Evolutionary conservation across 2,329 filamentous ascomycete species (phyloP), one percentile per base, ranked within the genome.

Genomic region (Fusarium longipes): DNA sequence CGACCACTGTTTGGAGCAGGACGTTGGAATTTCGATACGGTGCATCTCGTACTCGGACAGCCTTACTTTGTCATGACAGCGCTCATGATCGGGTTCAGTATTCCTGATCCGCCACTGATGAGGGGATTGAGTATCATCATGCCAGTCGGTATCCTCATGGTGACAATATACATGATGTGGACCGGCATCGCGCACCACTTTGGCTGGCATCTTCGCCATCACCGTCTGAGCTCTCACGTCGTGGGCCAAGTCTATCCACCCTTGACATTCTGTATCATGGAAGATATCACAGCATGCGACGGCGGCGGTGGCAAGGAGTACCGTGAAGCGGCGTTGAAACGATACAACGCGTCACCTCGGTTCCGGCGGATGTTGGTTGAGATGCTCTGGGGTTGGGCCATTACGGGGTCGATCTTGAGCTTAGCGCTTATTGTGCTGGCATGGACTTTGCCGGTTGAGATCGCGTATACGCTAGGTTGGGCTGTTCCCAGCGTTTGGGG

Each of bases 11-110:
- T 63, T 4, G 39, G 35, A 1, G 57, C 57, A 1, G 64, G 64
- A 3, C 63, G 64, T 3, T 67, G 64, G 64, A 50, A 15, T 2
- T 67, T 67, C 14, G 64, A 67, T 20, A 67, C 63, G 3, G 64
- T 67, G 18, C 64, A 67, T 29, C 39, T 67, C 0, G 63, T 67
- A 0, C 64, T 67, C 1, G 64, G 64, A 0, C 64, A 64, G 1
- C 63, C 64, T 2, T 67, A 67, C 12, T 67, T 67, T 40, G 43
- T 63, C 17, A 67, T 67, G 64, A 67, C 64, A 6, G 64, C 64
- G 8, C 64, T 67, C 11, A 67, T 67, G 64, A 67, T 67, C 15
- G 64, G 64, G 0, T 67, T 67, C 25, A 67, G 64, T 8, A 67
- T 67, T 9, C 64, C 64, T 4, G 64, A 67, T 29, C 64, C 64